Evolutionary conservation across 208 protist species (phyloP).

Genomic region (Wallacemonas sp.): DNA sequence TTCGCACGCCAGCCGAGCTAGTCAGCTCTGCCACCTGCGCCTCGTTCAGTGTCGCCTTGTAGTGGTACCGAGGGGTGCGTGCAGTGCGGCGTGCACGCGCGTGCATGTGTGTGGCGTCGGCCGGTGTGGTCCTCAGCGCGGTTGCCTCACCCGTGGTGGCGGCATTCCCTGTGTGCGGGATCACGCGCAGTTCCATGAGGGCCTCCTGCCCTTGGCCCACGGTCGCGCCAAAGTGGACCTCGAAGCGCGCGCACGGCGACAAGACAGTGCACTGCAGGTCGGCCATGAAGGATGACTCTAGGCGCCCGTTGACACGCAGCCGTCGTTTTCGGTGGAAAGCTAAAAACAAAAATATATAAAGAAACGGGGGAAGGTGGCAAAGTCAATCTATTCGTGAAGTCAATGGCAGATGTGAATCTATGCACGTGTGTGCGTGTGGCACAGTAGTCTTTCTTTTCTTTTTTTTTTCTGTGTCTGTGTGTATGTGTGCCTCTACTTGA

Average conservation of each 20-base stretch:
- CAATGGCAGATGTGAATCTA: no score
- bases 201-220: conserved; percentile 4
- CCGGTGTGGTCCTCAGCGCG: background rate
- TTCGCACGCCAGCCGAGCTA: conserved; percentile 63
- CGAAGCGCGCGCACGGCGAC: conserved; percentile 70
- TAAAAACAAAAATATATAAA: conserved; percentile 1
- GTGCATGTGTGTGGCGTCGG: no score
- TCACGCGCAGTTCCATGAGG: background rate
- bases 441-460: no score
- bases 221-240: conserved; percentile 47
- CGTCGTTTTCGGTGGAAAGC: no score
- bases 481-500: conserved; percentile 3
- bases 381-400: conserved; percentile 1
- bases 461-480: conserved; percentile 5
- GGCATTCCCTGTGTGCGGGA: background rate
- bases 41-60: conserved; percentile 33
- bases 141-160: background rate
- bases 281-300: background rate
- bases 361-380: background rate
- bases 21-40: conserved; percentile 58
- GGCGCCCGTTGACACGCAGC: no score
- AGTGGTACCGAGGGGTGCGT: background rate
- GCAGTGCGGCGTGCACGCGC: no score
- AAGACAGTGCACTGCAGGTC: conserved; percentile 67
- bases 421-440: conserved; percentile 3